Evolutionary conservation across 2,329 filamentous ascomycete genomes (phyloP).

Genomic region (Herpomyces periplanetae): DNA sequence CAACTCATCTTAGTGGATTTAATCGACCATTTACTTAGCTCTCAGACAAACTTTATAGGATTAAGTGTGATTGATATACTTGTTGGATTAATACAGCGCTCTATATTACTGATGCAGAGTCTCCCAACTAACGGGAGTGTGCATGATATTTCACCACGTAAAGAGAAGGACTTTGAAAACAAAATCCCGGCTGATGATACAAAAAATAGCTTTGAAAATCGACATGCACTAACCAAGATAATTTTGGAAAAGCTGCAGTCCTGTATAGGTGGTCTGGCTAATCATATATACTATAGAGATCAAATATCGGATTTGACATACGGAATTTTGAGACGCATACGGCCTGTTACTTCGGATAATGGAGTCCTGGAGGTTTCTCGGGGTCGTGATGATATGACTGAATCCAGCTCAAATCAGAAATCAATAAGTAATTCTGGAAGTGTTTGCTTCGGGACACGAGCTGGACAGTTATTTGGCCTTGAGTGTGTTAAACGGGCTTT

Average conservation of each 20-base stretch:
- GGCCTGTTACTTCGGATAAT: conserved; percentile 15
- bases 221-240: conserved; percentile 21
- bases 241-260: conserved; percentile 28
- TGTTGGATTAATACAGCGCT: conserved; percentile 43
- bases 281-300: conserved; percentile 82
- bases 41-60: conserved; percentile 68
- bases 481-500: conserved; percentile 47
- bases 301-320: conserved; percentile 81
- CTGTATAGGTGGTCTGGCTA: conserved; percentile 64
- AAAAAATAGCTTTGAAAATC: too few species aligned
- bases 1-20: conserved; percentile 37
- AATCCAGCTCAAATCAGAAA: conserved; percentile 12
- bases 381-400: conserved; percentile 11
- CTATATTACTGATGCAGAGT: conserved; percentile 34
- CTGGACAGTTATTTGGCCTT: conserved; percentile 22
- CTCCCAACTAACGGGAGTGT: too few species aligned
- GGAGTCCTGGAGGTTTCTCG: conserved; percentile 13
- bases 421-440: conserved; percentile 15
- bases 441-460: conserved; percentile 21
- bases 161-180: too few species aligned
- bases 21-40: conserved; percentile 43
- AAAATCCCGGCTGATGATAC: too few species aligned
- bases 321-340: conserved; percentile 35
- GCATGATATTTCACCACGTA: too few species aligned
- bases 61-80: conserved; percentile 85